phyloP scores from a whole-genome alignment of 2,329 filamentous ascomycete species.

The Incumbomyces lentus region DNA sequence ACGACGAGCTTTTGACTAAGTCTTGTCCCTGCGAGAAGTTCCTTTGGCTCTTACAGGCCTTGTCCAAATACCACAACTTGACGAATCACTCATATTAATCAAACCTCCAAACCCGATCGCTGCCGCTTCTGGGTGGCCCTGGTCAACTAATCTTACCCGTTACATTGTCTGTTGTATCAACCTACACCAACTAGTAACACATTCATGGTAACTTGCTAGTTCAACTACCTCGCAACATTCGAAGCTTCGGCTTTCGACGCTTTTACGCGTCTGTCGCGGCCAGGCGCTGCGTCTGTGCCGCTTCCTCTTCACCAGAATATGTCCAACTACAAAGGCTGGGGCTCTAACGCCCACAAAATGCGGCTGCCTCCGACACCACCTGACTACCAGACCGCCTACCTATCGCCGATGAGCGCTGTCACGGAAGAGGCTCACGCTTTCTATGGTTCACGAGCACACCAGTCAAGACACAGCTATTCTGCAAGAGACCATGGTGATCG shows the following conservation, averaged over 20 bases:
- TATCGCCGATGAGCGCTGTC: slow-evolving; percentile 17
- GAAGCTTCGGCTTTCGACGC: slow-evolving; percentile 10
- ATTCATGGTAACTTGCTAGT: slow-evolving; percentile 2
- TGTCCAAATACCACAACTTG: not conserved
- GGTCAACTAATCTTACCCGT: not conserved
- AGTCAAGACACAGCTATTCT: slow-evolving; percentile 33
- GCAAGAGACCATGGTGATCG: slow-evolving; percentile 37
- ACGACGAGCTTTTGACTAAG: slow-evolving; percentile 43
- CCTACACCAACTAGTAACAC: not conserved
- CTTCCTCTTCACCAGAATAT: slow-evolving; percentile 11
- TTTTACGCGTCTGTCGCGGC: slow-evolving; percentile 16
- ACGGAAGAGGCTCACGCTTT: slow-evolving; percentile 16
- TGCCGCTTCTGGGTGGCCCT: not conserved
- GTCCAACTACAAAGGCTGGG: slow-evolving; percentile 20
- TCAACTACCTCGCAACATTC: not conserved
- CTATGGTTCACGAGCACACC: slow-evolving; percentile 30
- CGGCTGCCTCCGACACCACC: slow-evolving; percentile 21
- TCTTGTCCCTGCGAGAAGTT: slow-evolving; percentile 30
- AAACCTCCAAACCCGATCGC: not conserved
- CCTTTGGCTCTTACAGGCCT: not conserved
- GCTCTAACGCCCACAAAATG: slow-evolving; percentile 14
- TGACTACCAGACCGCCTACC: slow-evolving; percentile 19
- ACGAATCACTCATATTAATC: not conserved
- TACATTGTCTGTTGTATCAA: not conserved
- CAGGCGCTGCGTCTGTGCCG: slow-evolving; percentile 8